Evolutionary conservation across 1,139 yeast species (phyloP).

Genomic region (Taphrina populina): DNA sequence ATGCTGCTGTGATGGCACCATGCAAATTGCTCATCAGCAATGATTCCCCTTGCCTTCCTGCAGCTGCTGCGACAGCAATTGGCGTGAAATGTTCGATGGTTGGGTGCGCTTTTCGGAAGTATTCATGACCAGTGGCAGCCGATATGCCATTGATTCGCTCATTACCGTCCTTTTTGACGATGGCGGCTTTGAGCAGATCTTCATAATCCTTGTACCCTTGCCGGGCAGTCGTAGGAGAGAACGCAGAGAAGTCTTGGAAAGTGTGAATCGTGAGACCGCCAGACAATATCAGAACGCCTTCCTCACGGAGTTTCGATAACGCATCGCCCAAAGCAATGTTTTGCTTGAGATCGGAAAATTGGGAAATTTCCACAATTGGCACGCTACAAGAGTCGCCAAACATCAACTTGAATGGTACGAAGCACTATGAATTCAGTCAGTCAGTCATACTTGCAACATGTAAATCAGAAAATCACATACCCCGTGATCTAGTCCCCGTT

Average conservation of each 20-base stretch:
- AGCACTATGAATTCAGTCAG: slow-evolving; percentile 41
- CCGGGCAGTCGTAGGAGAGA: slow-evolving; percentile 42
- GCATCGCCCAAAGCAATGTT: slow-evolving; percentile 60
- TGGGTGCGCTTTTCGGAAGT: slow-evolving; percentile 58
- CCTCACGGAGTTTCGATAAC: slow-evolving; percentile 52
- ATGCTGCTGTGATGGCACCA: slow-evolving; percentile 28
- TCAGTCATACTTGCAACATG: slow-evolving; percentile 54
- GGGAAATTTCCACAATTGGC: slow-evolving; percentile 68
- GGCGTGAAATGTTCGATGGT: slow-evolving; percentile 74
- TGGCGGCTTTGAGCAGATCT: slow-evolving; percentile 47
- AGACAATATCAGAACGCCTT: slow-evolving; percentile 56
- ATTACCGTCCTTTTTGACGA: slow-evolving; percentile 41
- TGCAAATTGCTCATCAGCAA: slow-evolving; percentile 38
- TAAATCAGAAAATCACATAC: slow-evolving; percentile 78
- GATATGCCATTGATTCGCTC: slow-evolving; percentile 41
- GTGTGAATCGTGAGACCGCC: slow-evolving; percentile 84
- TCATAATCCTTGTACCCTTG: slow-evolving; percentile 50
- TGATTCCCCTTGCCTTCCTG: slow-evolving; percentile 49
- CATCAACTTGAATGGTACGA: slow-evolving; percentile 44
- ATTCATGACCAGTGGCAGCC: slow-evolving; percentile 47
- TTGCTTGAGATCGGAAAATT: slow-evolving; percentile 50
- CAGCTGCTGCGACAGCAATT: slow-evolving; percentile 64
- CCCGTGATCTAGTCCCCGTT: slow-evolving; percentile 76
- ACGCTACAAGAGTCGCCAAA: slow-evolving; percentile 44
- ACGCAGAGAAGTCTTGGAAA: slow-evolving; percentile 52